Base-by-base conservation (phyloP, 208 protist species). In the Acanthamoeba sp. region DNA sequence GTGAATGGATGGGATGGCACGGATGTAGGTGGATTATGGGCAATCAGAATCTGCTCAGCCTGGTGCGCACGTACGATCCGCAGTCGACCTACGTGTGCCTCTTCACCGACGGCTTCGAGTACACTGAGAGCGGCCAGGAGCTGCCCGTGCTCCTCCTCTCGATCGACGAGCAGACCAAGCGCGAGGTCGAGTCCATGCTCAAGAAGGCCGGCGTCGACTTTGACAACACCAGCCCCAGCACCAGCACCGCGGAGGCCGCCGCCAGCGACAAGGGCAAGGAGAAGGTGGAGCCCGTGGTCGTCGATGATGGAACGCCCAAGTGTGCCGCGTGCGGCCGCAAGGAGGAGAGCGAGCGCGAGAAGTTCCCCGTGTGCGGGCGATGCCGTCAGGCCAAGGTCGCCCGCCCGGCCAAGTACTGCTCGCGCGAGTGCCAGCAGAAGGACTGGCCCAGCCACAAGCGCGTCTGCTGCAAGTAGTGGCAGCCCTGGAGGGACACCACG, bases 361-460 rank as follows among this genome's bases (percentile, higher is more conserved):
- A 84, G 76, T 84, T 84, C 76, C 76, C 76, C 24, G 76, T 84
- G 76, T 84, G 76, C 42, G 76, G 76, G 0, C 76, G 76, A 27
- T 84, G 76, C 29, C 36, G 42, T 20, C 76, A 84, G 42, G 42
- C 36, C 76, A 84, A 84, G 76, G 76, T 55, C 18, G 27, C 24
- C 16, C 76, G 76, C 20, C 76, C 76, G 14, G 40, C 42, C 76
- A 84, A 84, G 76, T 90, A 90, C 55, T 90, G 84, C 84, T 71
- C 52, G 12, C 84, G 57, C 52, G 52, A 90, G 57, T 90, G 84
- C 84, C 84, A 90, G 84, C 48, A 90, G 84, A 69, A 90, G 38
- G 52, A 90, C 57, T 90, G 84, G 84, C n/a, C 84, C 24, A 45
- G 16, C 34, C 84, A 90, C 84, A 90, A 90, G 38, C 52, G n/a